These are phyloP conservation scores for Tritrichomonas musculus DNA, from an alignment of 208 protist species.

Conservation along the genomic window DNA sequence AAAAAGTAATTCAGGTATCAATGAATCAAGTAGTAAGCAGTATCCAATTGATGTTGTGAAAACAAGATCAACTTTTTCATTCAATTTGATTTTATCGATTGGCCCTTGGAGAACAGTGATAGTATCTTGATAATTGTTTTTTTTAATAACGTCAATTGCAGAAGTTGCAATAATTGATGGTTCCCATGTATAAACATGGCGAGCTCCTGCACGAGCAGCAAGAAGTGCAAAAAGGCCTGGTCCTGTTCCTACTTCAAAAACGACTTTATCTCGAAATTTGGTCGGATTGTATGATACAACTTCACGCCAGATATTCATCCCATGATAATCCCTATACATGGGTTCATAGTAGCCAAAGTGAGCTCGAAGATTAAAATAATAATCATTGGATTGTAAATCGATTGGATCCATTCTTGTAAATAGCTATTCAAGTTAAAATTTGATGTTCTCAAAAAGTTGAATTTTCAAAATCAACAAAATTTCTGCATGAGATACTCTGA, in stretches of 20 bases:
- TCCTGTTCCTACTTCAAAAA: constrained; percentile 20
- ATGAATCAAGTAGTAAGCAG: neutral
- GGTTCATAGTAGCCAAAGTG: neutral
- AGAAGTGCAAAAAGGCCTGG: neutral
- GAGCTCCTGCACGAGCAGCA: neutral
- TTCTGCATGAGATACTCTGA: no score
- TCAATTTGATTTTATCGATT: neutral
- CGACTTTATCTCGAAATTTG: neutral
- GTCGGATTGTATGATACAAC: neutral
- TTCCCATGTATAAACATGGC: constrained; percentile 31
- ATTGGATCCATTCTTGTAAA: no score
- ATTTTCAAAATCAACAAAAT: no score
- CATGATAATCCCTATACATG: neutral
- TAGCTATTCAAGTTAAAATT: no score
- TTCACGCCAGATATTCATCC: neutral
- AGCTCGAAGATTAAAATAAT: neutral
- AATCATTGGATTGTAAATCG: neutral
- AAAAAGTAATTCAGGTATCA: neutral
- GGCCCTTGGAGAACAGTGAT: neutral
- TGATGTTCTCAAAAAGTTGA: no score
- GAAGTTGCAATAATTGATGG: neutral
- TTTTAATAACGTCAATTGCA: neutral
- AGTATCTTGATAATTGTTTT: constrained; percentile 2
- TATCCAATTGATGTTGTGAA: neutral
- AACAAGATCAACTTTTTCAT: constrained; percentile 12